Conservation (phyloP, 306 rosid species). For the Acacia confusa region DNA sequence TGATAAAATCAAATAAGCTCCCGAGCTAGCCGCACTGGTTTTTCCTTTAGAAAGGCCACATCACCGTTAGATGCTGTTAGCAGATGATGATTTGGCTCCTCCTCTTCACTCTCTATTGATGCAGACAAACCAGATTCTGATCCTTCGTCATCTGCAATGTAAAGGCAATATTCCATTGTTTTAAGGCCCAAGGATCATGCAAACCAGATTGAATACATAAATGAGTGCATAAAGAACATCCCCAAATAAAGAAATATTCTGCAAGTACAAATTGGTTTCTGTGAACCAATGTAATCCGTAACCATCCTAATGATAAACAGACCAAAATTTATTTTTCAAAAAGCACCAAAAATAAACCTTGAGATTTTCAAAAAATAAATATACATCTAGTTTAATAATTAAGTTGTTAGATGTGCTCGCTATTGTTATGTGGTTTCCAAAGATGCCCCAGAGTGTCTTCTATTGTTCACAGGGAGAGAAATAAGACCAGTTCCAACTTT, state of each 20-base stretch:
- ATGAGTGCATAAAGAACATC: background rate
- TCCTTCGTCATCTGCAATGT: conserved; percentile 67
- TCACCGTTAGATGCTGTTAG: conserved; percentile 54
- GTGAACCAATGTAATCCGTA: background rate
- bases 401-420: background rate
- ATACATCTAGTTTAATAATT: background rate
- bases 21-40: conserved; percentile 57
- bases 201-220: background rate
- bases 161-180: background rate
- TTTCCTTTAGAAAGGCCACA: conserved; percentile 63
- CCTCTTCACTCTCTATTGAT: conserved; percentile 64
- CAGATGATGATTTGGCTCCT: conserved; percentile 64
- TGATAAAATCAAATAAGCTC: conserved; percentile 45
- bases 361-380: background rate
- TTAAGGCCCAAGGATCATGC: background rate
- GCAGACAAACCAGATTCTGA: conserved; percentile 58
- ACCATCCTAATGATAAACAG: background rate
- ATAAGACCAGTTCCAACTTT: background rate
- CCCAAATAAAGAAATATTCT: background rate
- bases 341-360: background rate
- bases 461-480: background rate
- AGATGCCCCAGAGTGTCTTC: background rate
- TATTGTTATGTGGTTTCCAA: background rate
- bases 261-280: background rate
- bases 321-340: background rate